A percentile compares a stretch with the other conserved stretches of the same genome.
These are phyloP conservation scores for Lophiostoma macrostomum DNA, from an alignment of 495 filamentous ascomycete genomes.

Conservation along the genomic window DNA sequence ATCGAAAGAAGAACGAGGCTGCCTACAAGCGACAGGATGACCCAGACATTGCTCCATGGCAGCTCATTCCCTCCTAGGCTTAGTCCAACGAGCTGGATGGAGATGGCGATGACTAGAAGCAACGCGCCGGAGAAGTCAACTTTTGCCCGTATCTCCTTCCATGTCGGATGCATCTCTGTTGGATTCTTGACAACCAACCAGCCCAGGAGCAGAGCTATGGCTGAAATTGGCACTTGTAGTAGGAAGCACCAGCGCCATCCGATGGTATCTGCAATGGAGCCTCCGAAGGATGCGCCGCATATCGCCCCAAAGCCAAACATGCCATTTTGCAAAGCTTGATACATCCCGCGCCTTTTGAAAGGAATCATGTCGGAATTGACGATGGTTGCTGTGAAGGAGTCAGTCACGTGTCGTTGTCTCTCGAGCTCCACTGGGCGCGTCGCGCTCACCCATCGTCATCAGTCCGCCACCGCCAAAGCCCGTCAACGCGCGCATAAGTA, in stretches of 20 bases:
- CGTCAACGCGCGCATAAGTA: constrained; percentile 48
- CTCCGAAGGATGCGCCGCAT: constrained; percentile 50
- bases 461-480: constrained; percentile 60
- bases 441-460: constrained; percentile 53
- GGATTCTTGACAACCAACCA: constrained; percentile 49
- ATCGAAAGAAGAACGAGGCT: constrained; percentile 50
- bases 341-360: constrained; percentile 61
- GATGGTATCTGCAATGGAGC: constrained; percentile 48
- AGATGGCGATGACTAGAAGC: constrained; percentile 56
- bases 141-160: constrained; percentile 48
- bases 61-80: constrained; percentile 63
- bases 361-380: constrained; percentile 67
- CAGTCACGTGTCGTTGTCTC: constrained; percentile 36
- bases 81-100: constrained; percentile 56
- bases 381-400: constrained; percentile 50
- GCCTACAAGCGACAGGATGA: constrained; percentile 50
- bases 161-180: constrained; percentile 4
- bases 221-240: constrained; percentile 50
- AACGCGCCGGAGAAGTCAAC: constrained; percentile 57
- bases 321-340: constrained; percentile 61
- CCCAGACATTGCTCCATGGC: constrained; percentile 56
- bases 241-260: constrained; percentile 54
- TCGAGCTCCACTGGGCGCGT: neutral
- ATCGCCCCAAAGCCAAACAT: constrained; percentile 57
- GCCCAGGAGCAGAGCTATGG: constrained; percentile 53